phyloP scores from a whole-genome alignment of 108 stramenopile genomes.

The Fragilaria crotonensis region DNA sequence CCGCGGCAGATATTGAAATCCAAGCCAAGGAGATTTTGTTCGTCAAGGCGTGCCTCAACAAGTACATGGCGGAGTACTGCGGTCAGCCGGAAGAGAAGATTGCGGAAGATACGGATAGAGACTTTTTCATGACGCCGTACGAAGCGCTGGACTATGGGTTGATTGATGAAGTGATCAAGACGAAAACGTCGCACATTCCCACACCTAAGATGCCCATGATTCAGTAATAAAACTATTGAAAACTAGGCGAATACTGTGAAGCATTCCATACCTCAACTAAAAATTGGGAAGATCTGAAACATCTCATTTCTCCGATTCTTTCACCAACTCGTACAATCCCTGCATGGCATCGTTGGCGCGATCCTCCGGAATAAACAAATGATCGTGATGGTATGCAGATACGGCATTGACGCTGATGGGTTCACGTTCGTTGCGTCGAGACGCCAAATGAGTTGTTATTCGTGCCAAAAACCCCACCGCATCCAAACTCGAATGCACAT shows the following conservation, averaged over 20 bases:
- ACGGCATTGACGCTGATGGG: background rate
- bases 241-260: too few species aligned
- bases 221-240: too few species aligned
- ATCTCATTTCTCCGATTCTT: too few species aligned
- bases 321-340: too few species aligned
- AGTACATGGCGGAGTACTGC: conserved; percentile 91
- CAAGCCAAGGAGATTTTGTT: conserved; percentile 96
- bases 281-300: too few species aligned
- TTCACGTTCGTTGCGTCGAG: background rate
- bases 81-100: conserved; percentile 94
- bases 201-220: conserved; percentile 85
- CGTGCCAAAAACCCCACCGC: background rate
- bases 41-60: conserved; percentile 84
- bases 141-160: conserved; percentile 95
- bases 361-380: background rate
- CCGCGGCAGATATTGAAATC: too few species aligned
- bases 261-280: too few species aligned
- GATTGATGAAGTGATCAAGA: conserved; percentile 95
- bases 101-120: conserved; percentile 92
- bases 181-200: conserved; percentile 84
- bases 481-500: conserved; percentile 1
- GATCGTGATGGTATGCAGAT: background rate
- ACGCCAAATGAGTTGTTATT: background rate
- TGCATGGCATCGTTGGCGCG: background rate
- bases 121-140: conserved; percentile 97